These are phyloP conservation scores for Pichia membranifaciens DNA, from an alignment of 805 yeast species.

Conservation along the genomic window DNA sequence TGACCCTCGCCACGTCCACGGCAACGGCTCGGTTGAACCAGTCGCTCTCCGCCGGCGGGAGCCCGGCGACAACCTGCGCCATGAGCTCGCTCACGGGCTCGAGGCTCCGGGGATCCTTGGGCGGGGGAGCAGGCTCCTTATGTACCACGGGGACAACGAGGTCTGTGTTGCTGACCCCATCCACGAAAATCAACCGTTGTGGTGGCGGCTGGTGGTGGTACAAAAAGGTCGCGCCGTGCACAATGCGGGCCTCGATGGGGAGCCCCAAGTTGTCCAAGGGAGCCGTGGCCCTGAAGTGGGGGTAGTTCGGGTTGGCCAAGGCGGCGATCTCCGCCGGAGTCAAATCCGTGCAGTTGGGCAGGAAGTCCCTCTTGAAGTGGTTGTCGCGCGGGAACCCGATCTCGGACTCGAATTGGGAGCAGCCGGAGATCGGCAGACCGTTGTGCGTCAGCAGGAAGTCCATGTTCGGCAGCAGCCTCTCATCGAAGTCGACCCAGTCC, in stretches of 20 bases:
- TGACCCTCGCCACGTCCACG: slow-evolving; percentile 4
- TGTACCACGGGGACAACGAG: slow-evolving; percentile 6
- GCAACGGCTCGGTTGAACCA: neutral
- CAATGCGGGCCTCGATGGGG: slow-evolving; percentile 27
- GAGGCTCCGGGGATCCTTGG: no score
- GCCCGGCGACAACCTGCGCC: no score
- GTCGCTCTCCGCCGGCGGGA: no score
- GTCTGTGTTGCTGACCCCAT: slow-evolving; percentile 9
- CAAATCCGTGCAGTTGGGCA: slow-evolving; percentile 14
- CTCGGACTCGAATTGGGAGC: slow-evolving; percentile 18
- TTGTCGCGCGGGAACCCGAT: slow-evolving; percentile 12
- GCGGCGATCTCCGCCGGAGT: slow-evolving; percentile 5
- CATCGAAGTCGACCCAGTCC: slow-evolving; percentile 26
- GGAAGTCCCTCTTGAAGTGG: neutral
- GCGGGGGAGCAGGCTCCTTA: no score
- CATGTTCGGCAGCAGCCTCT: slow-evolving; percentile 19
- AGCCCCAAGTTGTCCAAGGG: slow-evolving; percentile 19
- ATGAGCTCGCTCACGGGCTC: no score
- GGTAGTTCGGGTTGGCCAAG: slow-evolving; percentile 17
- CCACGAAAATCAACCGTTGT: slow-evolving; percentile 18
- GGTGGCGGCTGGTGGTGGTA: slow-evolving; percentile 28
- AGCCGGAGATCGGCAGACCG: slow-evolving; percentile 10
- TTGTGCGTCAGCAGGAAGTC: slow-evolving; percentile 13
- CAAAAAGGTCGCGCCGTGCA: slow-evolving; percentile 33
- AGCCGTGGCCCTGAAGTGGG: slow-evolving; percentile 22